Conservation (phyloP, 306 rosid species). For the Cicer cuneatum region DNA sequence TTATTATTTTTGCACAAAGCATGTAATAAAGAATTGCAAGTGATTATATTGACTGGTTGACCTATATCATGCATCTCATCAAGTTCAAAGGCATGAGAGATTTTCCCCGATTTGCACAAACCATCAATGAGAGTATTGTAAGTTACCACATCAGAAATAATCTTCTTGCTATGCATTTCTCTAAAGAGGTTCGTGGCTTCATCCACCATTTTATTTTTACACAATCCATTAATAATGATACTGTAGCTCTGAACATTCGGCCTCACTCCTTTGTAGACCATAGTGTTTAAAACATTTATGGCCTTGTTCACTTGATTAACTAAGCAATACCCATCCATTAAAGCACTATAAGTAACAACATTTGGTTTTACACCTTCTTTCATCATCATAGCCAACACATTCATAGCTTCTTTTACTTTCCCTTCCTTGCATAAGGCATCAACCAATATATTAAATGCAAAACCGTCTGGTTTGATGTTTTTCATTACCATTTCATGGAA, state of each 20-base stretch:
- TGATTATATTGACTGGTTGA: neutral
- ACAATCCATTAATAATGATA: neutral
- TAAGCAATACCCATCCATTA: constrained; percentile 5
- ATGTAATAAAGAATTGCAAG: neutral
- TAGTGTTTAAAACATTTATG: neutral
- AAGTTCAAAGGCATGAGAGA: neutral
- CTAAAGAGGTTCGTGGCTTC: neutral
- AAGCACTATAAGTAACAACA: neutral
- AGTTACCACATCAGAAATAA: neutral
- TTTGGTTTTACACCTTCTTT: neutral
- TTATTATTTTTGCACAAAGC: neutral
- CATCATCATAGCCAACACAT: constrained; percentile 7
- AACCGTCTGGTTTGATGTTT: neutral
- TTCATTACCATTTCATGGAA: neutral
- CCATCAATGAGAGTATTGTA: neutral
- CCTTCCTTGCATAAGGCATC: neutral
- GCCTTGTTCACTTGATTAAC: constrained; percentile 4
- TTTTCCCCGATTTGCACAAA: neutral
- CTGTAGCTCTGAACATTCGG: neutral
- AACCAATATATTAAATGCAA: neutral
- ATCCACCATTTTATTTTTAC: neutral
- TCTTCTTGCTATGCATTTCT: neutral
- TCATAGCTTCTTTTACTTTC: neutral
- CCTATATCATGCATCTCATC: neutral
- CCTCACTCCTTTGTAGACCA: neutral